These are phyloP conservation scores for Davidsoniella neocaledoniae DNA, from an alignment of 2,329 filamentous ascomycete genomes.

Conservation along the genomic window DNA sequence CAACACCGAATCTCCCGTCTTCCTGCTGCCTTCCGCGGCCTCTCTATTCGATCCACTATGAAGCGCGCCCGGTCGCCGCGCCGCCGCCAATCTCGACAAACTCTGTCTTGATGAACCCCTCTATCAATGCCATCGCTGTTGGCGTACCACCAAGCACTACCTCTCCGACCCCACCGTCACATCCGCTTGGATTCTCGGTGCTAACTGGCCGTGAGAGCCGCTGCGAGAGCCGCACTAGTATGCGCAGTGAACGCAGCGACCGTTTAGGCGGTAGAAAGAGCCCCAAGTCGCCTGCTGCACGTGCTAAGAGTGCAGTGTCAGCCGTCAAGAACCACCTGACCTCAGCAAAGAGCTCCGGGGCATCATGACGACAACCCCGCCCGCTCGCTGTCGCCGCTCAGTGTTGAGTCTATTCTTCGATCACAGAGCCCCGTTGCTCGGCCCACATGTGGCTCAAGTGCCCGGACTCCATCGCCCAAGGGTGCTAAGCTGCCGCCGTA, in stretches of 20 bases:
- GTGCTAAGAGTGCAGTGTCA: not conserved
- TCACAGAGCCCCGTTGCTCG: not conserved
- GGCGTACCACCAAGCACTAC: constrained; percentile 9
- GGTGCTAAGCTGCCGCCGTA: constrained; percentile 23
- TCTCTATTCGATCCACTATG: constrained; percentile 27
- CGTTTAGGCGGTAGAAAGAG: no score
- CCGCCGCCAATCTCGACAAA: constrained; percentile 17
- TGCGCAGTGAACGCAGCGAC: not conserved
- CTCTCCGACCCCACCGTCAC: constrained; percentile 3
- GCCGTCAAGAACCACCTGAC: not conserved
- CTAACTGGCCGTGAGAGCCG: not conserved
- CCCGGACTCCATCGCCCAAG: constrained; percentile 10
- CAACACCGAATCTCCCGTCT: constrained; percentile 12
- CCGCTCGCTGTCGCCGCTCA: no score
- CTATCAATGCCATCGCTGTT: constrained; percentile 13
- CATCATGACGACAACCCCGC: no score
- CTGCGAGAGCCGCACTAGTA: not conserved
- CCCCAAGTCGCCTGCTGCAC: no score
- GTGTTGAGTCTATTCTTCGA: no score
- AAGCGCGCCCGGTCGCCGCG: constrained; percentile 31
- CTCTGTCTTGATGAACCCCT: constrained; percentile 14
- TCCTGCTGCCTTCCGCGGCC: constrained; percentile 25
- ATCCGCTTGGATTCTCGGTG: not conserved
- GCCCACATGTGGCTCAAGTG: not conserved
- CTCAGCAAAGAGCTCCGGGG: not conserved